phyloP scores from a whole-genome alignment of 768 basidiomycete species.

The Pisolithus marmoratus region DNA sequence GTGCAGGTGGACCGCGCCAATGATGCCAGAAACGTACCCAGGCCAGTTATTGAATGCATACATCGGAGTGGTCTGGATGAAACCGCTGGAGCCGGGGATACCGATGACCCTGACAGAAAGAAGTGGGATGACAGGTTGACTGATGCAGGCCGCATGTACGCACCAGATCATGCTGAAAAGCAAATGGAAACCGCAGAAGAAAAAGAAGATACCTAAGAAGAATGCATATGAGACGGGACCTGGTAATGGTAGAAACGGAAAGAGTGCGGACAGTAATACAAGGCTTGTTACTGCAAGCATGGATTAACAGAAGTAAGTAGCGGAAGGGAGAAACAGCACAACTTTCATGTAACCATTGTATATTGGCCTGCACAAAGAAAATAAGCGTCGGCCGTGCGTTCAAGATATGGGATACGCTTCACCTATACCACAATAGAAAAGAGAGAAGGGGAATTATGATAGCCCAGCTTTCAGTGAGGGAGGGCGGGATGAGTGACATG shows the following conservation, averaged over 20 bases:
- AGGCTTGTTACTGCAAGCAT: conserved; percentile 69
- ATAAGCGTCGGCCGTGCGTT: conserved; percentile 6
- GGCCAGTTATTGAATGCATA: conserved; percentile 66
- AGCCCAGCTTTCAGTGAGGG: conserved; percentile 56
- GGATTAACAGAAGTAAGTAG: conserved; percentile 13
- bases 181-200: conserved; percentile 94
- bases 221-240: conserved; percentile 5
- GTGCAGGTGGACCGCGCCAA: conserved; percentile 77
- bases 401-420: conserved; percentile 23
- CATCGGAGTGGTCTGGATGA: conserved; percentile 88
- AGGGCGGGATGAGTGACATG: conserved; percentile 4
- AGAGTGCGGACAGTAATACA: conserved; percentile 78
- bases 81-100: conserved; percentile 90
- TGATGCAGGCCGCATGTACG: conserved; percentile 25
- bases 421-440: conserved; percentile 96
- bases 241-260: conserved; percentile 16
- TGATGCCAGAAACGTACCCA: conserved; percentile 80
- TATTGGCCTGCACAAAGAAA: conserved; percentile 59
- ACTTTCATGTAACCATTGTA: conserved; percentile 99
- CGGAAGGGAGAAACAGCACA: conserved; percentile 11
- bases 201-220: conserved; percentile 82
- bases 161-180: conserved; percentile 90
- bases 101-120: conserved; percentile 72
- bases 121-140: conserved; percentile 18
- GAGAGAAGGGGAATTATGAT: conserved; percentile 72